Evolutionary conservation across 306 rosid genomes (phyloP), one percentile per base, ranked within the genome.

Genomic region (Adenanthera pavonina): DNA sequence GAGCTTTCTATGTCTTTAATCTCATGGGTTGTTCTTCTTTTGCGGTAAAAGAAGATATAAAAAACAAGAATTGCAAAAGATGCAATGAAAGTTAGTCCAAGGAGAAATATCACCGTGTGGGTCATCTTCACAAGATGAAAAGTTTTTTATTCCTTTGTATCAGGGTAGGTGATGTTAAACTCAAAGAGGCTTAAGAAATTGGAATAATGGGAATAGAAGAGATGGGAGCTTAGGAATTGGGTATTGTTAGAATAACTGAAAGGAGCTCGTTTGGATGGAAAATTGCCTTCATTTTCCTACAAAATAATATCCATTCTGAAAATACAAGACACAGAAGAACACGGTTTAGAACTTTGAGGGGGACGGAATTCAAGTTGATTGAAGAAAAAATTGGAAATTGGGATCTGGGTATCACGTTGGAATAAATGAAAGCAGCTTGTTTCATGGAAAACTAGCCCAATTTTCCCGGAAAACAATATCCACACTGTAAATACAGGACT

Each of bases 1-100:
- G 77, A 52, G 44, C 78, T 90, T 59, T 93, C 99, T 51, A 91
- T 74, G 74, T 95, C 99, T 51, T 83, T 61, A 7, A 30, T 75
- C 59, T 85, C 94, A 75, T 76, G 43, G 44, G 48, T 74, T 60
- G 77, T 66, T 5, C 60, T 36, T 46, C 86, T 88, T 48, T 67
- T 89, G 84, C 84, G 53, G 87, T 62, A 86, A 75, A 81, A 77
- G 57, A 89, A 89, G 77, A 89, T 40, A 49, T 84, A 84, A 36
- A 88, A 69, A 6, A 83, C 57, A 64, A 93, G 30, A 85, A 94
- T 41, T 13, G 83, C 72, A 48, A 92, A 17, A 49, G 84, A 47
- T 75, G 83, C 52, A 25, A 84, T 66, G 65, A 85, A 84, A 36
- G 79, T 75, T 53, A 80, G 81, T 47, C 85, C 90, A 48, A 92